These are phyloP conservation scores for barley (Hordeum vulgare) DNA, from an alignment of 176 grass and related monocot species.

Conservation along the genomic window DNA sequence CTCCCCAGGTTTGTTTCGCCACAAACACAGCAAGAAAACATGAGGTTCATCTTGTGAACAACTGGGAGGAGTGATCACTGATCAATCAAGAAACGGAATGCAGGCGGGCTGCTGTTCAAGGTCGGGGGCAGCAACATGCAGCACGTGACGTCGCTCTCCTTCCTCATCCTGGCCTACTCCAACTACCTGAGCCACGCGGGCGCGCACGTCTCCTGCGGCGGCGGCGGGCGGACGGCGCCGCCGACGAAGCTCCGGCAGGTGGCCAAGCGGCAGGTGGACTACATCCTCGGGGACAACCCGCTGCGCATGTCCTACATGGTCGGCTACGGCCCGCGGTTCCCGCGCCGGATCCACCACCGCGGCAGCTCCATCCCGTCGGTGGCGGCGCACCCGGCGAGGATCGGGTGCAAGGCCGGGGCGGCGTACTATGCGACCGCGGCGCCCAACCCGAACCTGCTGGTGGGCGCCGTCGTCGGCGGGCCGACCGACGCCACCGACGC, in stretches of 20 bases:
- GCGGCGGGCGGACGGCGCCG: slow-evolving; percentile 17
- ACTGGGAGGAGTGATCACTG: neutral
- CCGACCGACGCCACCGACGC: slow-evolving; percentile 39
- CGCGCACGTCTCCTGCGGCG: slow-evolving; percentile 48
- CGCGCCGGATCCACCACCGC: slow-evolving; percentile 55
- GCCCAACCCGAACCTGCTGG: slow-evolving; percentile 58
- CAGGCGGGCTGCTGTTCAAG: slow-evolving; percentile 67
- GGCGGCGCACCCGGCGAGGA: slow-evolving; percentile 9
- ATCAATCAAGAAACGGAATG: neutral
- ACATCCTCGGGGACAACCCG: slow-evolving; percentile 70
- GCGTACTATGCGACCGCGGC: slow-evolving; percentile 27
- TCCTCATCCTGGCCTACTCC: slow-evolving; percentile 72
- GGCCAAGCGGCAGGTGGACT: slow-evolving; percentile 73
- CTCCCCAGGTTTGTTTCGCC: slow-evolving; percentile 17
- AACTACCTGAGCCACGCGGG: slow-evolving; percentile 75
- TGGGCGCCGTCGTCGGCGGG: slow-evolving; percentile 54
- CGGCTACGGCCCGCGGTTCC: slow-evolving; percentile 41
- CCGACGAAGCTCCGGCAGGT: slow-evolving; percentile 48
- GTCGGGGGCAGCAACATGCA: slow-evolving; percentile 76
- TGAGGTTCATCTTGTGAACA: too few relatives aligned
- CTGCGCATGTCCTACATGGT: slow-evolving; percentile 78
- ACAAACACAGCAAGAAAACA: too few relatives aligned
- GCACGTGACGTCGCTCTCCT: slow-evolving; percentile 76
- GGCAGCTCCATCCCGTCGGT: slow-evolving; percentile 47
- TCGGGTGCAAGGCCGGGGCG: slow-evolving; percentile 41